Evolutionary conservation across 1,139 yeast species (phyloP).

Genomic region (Kurtzmaniella quercitrusa): DNA sequence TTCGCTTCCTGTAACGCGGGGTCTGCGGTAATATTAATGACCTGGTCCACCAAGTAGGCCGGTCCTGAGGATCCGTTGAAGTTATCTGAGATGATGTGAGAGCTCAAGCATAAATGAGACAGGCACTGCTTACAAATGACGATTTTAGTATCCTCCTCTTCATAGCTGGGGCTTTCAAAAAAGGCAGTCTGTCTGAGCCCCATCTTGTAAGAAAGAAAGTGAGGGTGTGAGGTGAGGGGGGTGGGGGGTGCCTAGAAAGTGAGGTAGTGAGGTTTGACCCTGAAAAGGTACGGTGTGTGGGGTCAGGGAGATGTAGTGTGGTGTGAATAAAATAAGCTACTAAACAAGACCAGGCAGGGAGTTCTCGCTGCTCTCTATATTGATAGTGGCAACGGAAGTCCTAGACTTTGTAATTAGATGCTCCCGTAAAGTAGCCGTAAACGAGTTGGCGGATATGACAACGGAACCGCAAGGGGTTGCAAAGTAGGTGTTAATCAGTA

Average conservation of each 20-base stretch:
- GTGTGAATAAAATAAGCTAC: too few relatives aligned
- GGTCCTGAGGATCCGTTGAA: slow-evolving; percentile 51
- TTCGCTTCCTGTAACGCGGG: slow-evolving; percentile 28
- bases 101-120: slow-evolving; percentile 47
- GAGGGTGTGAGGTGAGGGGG: too few relatives aligned
- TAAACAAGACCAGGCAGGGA: too few relatives aligned
- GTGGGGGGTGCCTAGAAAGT: background rate
- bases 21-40: slow-evolving; percentile 39
- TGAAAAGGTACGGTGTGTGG: too few relatives aligned
- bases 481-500: background rate
- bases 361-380: too few relatives aligned
- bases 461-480: background rate
- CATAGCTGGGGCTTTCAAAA: slow-evolving; percentile 33
- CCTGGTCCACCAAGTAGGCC: slow-evolving; percentile 47
- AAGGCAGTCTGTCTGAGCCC: slow-evolving; percentile 37
- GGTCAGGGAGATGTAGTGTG: too few relatives aligned
- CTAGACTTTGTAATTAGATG: too few relatives aligned
- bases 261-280: background rate
- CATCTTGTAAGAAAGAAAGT: slow-evolving; percentile 15
- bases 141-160: slow-evolving; percentile 34
- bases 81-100: slow-evolving; percentile 44
- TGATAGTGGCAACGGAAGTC: too few relatives aligned
- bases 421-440: too few relatives aligned
- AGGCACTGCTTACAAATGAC: slow-evolving; percentile 50
- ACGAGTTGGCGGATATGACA: too few relatives aligned